These are phyloP conservation scores for Russula vinacea DNA, from an alignment of 768 basidiomycete genomes.

Conservation along the genomic window DNA sequence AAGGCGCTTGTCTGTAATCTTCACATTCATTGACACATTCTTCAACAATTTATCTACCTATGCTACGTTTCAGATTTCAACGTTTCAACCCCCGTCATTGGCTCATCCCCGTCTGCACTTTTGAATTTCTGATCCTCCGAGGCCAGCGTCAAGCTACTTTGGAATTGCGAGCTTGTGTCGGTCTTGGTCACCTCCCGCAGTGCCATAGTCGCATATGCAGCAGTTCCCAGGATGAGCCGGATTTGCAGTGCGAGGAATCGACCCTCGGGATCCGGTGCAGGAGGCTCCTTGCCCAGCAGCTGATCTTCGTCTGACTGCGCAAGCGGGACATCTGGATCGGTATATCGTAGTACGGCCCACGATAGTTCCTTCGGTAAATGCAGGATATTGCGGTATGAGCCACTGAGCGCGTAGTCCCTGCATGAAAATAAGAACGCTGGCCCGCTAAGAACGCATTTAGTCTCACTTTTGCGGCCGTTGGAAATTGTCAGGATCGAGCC, in stretches of 20 bases:
- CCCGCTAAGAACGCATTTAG: constrained; percentile 3
- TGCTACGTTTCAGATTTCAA: not conserved
- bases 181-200: constrained; percentile 92
- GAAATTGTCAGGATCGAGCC: constrained; percentile 87
- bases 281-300: constrained; percentile 75
- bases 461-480: constrained; percentile 83
- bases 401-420: constrained; percentile 89
- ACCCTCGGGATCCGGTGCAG: constrained; percentile 63
- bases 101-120: constrained; percentile 44
- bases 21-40: not conserved
- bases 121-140: constrained; percentile 83
- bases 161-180: constrained; percentile 90
- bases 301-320: constrained; percentile 96
- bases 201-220: constrained; percentile 98
- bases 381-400: constrained; percentile 90
- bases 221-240: constrained; percentile 78
- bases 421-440: not conserved
- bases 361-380: constrained; percentile 79
- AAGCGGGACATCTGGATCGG: constrained; percentile 87
- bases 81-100: constrained; percentile 9
- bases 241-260: constrained; percentile 88
- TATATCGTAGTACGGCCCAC: constrained; percentile 84
- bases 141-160: constrained; percentile 69
- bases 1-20: not conserved
- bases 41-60: not conserved